Evolutionary conservation across 805 yeast species (phyloP), one percentile per base, ranked within the genome.

Genomic region (Saccharomycopsis oosterbeekiorum): DNA sequence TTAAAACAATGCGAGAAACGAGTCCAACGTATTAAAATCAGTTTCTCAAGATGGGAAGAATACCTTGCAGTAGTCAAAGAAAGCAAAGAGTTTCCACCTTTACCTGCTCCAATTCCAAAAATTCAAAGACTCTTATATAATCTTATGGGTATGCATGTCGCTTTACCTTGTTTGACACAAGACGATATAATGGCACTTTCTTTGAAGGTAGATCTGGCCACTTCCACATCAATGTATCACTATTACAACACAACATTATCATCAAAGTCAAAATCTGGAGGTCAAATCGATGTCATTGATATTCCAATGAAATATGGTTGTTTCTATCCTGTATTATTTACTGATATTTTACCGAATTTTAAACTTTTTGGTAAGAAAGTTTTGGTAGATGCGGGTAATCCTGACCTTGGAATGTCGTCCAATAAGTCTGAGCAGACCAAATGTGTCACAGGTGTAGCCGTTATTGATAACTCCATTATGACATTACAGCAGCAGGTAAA

Each of bases 31-130:
- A 83, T 91, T 3, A 79, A 82, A 62, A 84, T 85, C 59, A 86
- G 96, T 0, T 84, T 90, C 68, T 82, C 79, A 60, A 83, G 94
- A 69, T 93, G 98, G 98, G 82, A 84, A 65, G 88, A 83, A 51
- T 89, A 87, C 70, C 72, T 86, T 55, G 72, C 74, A 19, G 76
- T 76, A 56, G 77, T 84, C 43, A 69, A 75, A 19, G 80, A 84
- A 65, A 75, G 75, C 41, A 74, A 73, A 12, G 68, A 70, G 8
- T 66, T 70, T 56, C 73, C 70, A 58, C 62, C 68, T 26, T 56
- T 66, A 24, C 69, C 67, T 10, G 67, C 67, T 57, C 64, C 71
- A 10, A 63, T 70, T 53, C 69, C 74, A 1, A 68, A 74, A 5
- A 59, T 82, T 34, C 75, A 75, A 43, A 69, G 70, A 47, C 74